phyloP scores from a whole-genome alignment of 306 rosid genomes.

The Ziziphus jujuba region DNA sequence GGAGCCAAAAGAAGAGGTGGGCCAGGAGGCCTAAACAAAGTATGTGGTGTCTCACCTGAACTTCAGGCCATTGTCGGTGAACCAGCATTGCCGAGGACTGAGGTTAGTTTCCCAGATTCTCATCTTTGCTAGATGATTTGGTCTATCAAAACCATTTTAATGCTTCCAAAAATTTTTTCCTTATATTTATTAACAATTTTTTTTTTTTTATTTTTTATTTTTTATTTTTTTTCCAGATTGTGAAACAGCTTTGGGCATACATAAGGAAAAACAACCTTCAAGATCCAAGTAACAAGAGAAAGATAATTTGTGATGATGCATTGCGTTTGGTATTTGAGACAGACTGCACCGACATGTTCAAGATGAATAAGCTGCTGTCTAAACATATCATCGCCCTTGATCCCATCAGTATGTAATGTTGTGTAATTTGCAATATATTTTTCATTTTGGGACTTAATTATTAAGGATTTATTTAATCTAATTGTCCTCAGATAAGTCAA shows the following conservation, averaged over 20 bases:
- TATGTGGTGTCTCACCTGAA: slow-evolving; percentile 75
- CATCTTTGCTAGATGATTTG: neutral
- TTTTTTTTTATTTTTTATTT: neutral
- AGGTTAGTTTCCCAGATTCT: slow-evolving; percentile 39
- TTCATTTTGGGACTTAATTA: neutral
- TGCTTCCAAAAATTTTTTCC: neutral
- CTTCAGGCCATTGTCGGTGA: slow-evolving; percentile 74
- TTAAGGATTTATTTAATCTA: slow-evolving; percentile 10
- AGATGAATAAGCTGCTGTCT: slow-evolving; percentile 83
- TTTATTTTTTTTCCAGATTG: slow-evolving; percentile 53
- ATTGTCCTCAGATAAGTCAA: slow-evolving; percentile 44
- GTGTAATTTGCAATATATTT: neutral
- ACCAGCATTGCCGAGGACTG: slow-evolving; percentile 76
- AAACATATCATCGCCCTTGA: slow-evolving; percentile 77
- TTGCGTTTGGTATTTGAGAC: slow-evolving; percentile 82
- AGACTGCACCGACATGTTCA: slow-evolving; percentile 90
- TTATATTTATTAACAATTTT: neutral
- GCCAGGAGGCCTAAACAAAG: slow-evolving; percentile 74
- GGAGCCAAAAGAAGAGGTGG: slow-evolving; percentile 73
- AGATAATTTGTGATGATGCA: slow-evolving; percentile 79
- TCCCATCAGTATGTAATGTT: slow-evolving; percentile 54
- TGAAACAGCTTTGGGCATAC: slow-evolving; percentile 92
- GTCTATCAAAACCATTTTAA: neutral
- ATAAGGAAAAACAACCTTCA: slow-evolving; percentile 88
- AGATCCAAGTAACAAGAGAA: slow-evolving; percentile 88